Evolutionary conservation across 2,329 filamentous ascomycete species (phyloP), one percentile per base, ranked within the genome.

Genomic region (Teratosphaeria zuluensis): DNA sequence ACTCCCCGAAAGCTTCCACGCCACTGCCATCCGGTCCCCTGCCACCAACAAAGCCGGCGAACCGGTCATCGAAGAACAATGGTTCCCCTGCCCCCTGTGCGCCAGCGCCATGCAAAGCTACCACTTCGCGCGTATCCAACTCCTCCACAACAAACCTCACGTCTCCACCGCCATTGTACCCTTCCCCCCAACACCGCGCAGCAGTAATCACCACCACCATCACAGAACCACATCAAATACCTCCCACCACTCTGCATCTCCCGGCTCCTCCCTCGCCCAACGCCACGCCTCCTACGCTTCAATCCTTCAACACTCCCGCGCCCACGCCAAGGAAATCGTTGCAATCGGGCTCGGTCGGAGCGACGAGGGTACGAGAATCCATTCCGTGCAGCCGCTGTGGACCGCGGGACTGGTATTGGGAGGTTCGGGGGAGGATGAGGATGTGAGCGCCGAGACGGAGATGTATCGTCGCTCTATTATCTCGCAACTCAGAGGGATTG

Each of bases 101-200:
- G 83, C 81, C 0, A 83, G 84, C 2, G 83, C 83, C 1, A 86
- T 86, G 78, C 83, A 86, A 65, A 79, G 79, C 60, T 86, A 85
- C 63, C 81, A 87, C 65, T 86, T 87, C 74, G 82, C 82, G 0
- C 78, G 81, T 51, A 83, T 86, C 11, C 77, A 85, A 4, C 69
- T 87, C 0, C 76, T 84, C 12, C 77, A 85, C 62, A 85, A 87
- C 64, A 80, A 81, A 59, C 82, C 81, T 0, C 76, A 79, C 16
- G 79, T 85, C 58, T 80, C 78, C 0, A 80, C 81, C 19, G 65
- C 65, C 7, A 60, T 54, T 12, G 57, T 54, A 3, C 56, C 2
- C 52, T 32, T 5, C 35, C 51, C 51, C 12, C 55, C 16, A 56
- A 61, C 28, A 46, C 59, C 61, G 9, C 61, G 64, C 1, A 65